A percentile compares a stretch with the other conserved stretches of the same genome.
Conservation (phyloP, 2,329 filamentous ascomycete genomes). For the Nannizziopsis barbatae region DNA sequence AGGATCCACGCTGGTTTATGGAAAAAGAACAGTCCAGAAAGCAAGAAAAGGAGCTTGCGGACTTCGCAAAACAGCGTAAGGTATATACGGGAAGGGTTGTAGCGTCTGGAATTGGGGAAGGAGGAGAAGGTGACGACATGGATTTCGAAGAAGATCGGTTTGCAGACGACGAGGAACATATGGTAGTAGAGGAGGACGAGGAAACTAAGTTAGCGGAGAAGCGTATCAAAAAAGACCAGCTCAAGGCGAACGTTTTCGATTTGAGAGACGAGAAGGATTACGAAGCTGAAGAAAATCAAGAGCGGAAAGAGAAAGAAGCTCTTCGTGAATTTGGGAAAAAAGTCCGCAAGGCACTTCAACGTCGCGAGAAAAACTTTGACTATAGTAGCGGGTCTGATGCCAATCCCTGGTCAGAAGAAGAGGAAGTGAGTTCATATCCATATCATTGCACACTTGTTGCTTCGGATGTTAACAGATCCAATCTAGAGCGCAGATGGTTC, state of each 20-base stretch:
- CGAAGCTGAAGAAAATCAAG: conserved; percentile 57
- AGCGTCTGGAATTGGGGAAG: conserved; percentile 36
- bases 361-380: conserved; percentile 74
- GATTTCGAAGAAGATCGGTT: conserved; percentile 65
- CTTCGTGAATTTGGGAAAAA: conserved; percentile 62
- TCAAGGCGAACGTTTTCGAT: conserved; percentile 81
- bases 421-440: conserved; percentile 30
- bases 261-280: conserved; percentile 58
- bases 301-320: conserved; percentile 53
- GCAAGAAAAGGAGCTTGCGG: conserved; percentile 49
- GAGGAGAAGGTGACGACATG: conserved; percentile 53
- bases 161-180: conserved; percentile 75
- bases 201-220: conserved; percentile 62
- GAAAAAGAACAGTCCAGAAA: conserved; percentile 43
- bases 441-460: conserved; percentile 3
- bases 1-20: conserved; percentile 71
- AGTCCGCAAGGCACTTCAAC: conserved; percentile 68
- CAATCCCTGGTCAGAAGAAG: conserved; percentile 46
- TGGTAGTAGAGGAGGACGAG: conserved; percentile 73
- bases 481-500: conserved; percentile 49
- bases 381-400: conserved; percentile 62
- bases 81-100: conserved; percentile 37
- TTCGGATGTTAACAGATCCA: conserved; percentile 6
- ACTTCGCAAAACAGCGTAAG: conserved; percentile 40
- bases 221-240: conserved; percentile 64